Evolutionary conservation across 106 monocot species (phyloP).

Genomic region (Allium cepa): DNA sequence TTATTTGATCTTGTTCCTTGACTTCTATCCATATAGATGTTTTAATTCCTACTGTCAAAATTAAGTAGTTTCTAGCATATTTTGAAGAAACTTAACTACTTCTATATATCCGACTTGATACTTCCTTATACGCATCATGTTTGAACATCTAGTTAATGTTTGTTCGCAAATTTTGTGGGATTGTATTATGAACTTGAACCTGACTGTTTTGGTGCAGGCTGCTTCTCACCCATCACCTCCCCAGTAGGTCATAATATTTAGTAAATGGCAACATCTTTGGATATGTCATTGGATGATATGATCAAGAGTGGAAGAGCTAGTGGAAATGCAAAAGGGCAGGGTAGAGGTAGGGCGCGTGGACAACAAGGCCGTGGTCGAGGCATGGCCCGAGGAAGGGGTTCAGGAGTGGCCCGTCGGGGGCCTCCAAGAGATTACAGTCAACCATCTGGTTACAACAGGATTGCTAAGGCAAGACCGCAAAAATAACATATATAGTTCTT

Average conservation of each 20-base stretch:
- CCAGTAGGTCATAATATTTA: background rate
- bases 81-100: too few relatives aligned
- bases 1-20: too few relatives aligned
- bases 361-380: constrained; percentile 35
- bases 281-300: constrained; percentile 58
- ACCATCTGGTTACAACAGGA: constrained; percentile 47
- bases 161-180: background rate
- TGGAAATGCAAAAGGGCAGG: constrained; percentile 49
- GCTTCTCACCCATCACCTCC: background rate
- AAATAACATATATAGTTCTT: constrained; percentile 32
- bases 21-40: too few relatives aligned
- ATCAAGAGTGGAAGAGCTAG: constrained; percentile 38
- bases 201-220: constrained; percentile 7
- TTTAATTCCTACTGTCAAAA: too few relatives aligned
- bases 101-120: too few relatives aligned
- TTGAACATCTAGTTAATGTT: background rate
- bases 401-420: constrained; percentile 51
- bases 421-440: constrained; percentile 57
- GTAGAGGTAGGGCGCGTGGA: constrained; percentile 29
- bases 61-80: too few relatives aligned
- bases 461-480: constrained; percentile 88
- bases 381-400: constrained; percentile 47
- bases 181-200: background rate
- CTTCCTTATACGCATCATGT: too few relatives aligned
- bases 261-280: constrained; percentile 8